Evolutionary conservation across 2,329 filamentous ascomycete species (phyloP).

Genomic region (Botrytis squamosa): DNA sequence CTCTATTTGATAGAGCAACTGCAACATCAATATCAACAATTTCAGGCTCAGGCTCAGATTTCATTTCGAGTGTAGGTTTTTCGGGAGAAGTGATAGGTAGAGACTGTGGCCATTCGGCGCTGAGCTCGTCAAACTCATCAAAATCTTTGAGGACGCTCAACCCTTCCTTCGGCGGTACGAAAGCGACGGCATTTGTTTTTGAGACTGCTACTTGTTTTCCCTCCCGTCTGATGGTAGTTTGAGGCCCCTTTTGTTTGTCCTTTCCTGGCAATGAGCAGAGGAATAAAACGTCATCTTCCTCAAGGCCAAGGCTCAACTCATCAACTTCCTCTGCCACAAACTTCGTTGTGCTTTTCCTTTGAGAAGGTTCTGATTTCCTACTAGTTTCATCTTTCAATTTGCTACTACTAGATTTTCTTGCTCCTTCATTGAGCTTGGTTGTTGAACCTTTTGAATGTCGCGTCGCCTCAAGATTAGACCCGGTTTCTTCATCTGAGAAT

Average conservation of each 20-base stretch:
- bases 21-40: background rate
- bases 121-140: conserved; percentile 20
- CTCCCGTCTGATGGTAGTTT: background rate
- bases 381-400: background rate
- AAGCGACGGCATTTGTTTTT: background rate
- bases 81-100: background rate
- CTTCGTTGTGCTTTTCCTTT: conserved; percentile 1
- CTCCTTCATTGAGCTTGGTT: background rate
- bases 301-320: conserved; percentile 32
- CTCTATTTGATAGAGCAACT: background rate
- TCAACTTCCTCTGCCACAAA: conserved; percentile 31
- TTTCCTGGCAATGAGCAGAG: conserved; percentile 27
- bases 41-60: background rate
- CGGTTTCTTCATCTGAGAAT: conserved; percentile 21
- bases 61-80: background rate
- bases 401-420: background rate
- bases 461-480: background rate
- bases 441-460: background rate
- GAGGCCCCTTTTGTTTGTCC: background rate
- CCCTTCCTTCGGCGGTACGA: background rate
- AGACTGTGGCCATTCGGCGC: conserved; percentile 10
- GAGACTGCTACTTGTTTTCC: background rate
- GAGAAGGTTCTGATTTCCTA: conserved; percentile 10
- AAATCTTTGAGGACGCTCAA: background rate
- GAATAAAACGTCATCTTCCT: conserved; percentile 30